phyloP scores from a whole-genome alignment of 495 filamentous ascomycete genomes.

The Collariella sp. region DNA sequence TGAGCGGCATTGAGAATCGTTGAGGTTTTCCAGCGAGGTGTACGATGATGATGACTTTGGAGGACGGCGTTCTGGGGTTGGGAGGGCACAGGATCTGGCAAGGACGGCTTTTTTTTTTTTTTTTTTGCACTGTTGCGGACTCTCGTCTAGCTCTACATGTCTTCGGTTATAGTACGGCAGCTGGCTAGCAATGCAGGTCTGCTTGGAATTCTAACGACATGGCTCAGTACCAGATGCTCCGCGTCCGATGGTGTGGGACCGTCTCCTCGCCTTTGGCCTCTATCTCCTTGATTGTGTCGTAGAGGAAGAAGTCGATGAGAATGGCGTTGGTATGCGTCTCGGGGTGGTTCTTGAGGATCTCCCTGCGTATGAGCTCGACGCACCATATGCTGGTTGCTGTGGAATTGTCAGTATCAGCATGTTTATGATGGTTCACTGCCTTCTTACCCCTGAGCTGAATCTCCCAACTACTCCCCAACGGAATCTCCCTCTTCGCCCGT shows the following conservation, averaged over 20 bases:
- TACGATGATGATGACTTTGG: background rate
- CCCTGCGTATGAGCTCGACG: conserved; percentile 77
- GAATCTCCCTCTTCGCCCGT: conserved; percentile 49
- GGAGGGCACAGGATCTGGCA: background rate
- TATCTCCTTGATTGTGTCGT: conserved; percentile 82
- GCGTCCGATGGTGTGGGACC: conserved; percentile 85
- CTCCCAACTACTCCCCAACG: conserved; percentile 71
- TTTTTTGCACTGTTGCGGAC: background rate
- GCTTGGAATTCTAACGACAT: background rate
- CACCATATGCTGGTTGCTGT: conserved; percentile 81
- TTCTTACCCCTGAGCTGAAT: conserved; percentile 67
- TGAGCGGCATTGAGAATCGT: background rate
- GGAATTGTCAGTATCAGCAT: background rate
- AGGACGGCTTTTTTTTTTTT: background rate
- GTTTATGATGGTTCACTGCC: no score
- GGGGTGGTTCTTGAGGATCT: conserved; percentile 67
- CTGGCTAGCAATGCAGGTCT: background rate
- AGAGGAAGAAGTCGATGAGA: conserved; percentile 92
- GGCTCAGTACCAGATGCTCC: conserved; percentile 87
- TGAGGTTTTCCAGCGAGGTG: background rate
- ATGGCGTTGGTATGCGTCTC: conserved; percentile 73
- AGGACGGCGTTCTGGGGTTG: conserved; percentile 2
- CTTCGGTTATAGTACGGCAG: no score
- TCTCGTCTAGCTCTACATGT: conserved; percentile 1
- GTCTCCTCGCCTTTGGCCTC: conserved; percentile 52